Conservation (phyloP, 306 rosid species). For the Gillenia trifoliata region DNA sequence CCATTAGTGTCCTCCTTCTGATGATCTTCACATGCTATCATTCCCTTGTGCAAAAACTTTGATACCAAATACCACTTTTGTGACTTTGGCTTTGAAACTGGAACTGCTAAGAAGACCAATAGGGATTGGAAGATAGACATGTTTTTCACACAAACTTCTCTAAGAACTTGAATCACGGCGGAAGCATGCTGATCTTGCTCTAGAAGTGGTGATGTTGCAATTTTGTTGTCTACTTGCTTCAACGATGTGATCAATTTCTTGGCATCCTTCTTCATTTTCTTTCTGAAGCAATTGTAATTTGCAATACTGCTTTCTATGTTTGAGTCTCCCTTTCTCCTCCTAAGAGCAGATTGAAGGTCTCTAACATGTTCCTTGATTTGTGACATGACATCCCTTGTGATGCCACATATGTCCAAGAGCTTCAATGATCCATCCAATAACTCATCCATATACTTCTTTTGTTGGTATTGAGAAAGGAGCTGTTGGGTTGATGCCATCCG, state of each 20-base stretch:
- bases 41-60: conserved; percentile 42
- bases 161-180: conserved; percentile 25
- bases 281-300: conserved; percentile 36
- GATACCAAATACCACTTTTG: conserved; percentile 40
- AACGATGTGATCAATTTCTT: conserved; percentile 29
- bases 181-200: conserved; percentile 18
- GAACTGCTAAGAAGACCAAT: conserved; percentile 22
- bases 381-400: conserved; percentile 39
- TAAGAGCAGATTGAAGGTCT: conserved; percentile 52
- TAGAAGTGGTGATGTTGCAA: neutral
- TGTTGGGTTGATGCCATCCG: conserved; percentile 51
- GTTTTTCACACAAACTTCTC: conserved; percentile 20
- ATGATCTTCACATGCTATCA: conserved; percentile 26
- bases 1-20: conserved; percentile 16
- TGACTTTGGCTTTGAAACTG: conserved; percentile 32
- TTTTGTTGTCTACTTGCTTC: conserved; percentile 16
- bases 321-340: conserved; percentile 62
- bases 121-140: conserved; percentile 27
- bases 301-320: conserved; percentile 32
- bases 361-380: conserved; percentile 49
- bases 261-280: conserved; percentile 53
- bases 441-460: conserved; percentile 40
- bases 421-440: conserved; percentile 55
- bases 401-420: conserved; percentile 59
- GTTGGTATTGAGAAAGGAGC: conserved; percentile 33